Conservation (phyloP, 352 stramenopile genomes). For the Globisporangium cylindrosporum region DNA sequence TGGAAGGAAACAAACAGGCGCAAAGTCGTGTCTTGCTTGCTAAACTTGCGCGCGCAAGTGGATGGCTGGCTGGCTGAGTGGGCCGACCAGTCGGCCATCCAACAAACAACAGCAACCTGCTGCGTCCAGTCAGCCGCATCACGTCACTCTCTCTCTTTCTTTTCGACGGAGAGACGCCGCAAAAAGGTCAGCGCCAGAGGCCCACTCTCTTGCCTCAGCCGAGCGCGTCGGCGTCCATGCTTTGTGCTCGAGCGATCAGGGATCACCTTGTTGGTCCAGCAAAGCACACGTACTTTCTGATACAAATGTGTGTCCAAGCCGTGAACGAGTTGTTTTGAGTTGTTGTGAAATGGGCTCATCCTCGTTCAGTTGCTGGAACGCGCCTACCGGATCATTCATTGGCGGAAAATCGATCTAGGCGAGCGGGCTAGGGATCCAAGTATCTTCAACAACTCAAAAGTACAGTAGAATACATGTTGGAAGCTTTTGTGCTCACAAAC, state of each 20-base stretch:
- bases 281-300: conserved; percentile 3
- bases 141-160: background rate
- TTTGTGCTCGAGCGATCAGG: background rate
- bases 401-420: background rate
- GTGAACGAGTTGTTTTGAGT: background rate
- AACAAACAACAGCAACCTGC: background rate
- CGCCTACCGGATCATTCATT: background rate
- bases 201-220: conserved; percentile 6
- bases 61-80: background rate
- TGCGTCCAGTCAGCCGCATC: background rate
- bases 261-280: background rate
- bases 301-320: background rate
- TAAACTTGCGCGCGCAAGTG: background rate
- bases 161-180: background rate
- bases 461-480: background rate
- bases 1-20: conserved; percentile 7
- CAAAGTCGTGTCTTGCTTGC: background rate
- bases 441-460: background rate
- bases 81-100: background rate
- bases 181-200: background rate
- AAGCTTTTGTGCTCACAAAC: background rate
- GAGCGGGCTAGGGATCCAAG: background rate
- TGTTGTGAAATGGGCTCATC: background rate
- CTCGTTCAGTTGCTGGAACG: background rate
- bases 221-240: background rate